Percentiles rank a stretch among this genome's conserved stretches.
phyloP scores from a whole-genome alignment of 177 flowering plant genomes.

The Vitis hybrid region DNA sequence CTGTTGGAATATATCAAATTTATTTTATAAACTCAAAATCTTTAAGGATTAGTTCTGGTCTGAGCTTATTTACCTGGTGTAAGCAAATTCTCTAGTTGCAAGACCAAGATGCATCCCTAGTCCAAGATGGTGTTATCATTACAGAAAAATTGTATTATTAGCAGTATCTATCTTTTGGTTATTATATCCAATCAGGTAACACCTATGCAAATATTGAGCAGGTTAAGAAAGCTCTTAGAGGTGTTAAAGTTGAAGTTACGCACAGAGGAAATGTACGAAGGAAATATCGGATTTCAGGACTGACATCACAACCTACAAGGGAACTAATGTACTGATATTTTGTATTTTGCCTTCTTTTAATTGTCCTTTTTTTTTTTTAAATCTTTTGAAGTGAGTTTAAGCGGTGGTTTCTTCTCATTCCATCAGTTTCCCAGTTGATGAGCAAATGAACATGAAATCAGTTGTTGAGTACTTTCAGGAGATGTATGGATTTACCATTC shows the following conservation, averaged over 20 bases:
- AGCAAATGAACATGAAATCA: constrained; percentile 57
- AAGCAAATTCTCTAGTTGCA: too few relatives aligned
- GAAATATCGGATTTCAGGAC: constrained; percentile 58
- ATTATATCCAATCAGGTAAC: neutral
- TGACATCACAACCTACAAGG: constrained; percentile 54
- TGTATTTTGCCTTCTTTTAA: neutral
- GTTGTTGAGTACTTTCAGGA: constrained; percentile 69
- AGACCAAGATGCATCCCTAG: too few relatives aligned
- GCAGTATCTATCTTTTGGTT: too few relatives aligned
- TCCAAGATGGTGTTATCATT: too few relatives aligned
- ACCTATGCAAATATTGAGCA: constrained; percentile 10
- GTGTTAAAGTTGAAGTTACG: constrained; percentile 67
- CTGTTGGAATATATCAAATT: too few relatives aligned
- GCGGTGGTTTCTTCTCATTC: neutral
- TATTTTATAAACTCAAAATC: too few relatives aligned
- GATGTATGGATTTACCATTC: constrained; percentile 59
- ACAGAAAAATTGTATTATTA: too few relatives aligned
- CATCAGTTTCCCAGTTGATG: constrained; percentile 67
- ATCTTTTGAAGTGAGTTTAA: neutral
- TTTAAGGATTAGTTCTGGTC: too few relatives aligned
- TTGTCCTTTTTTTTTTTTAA: neutral
- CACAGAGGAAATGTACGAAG: constrained; percentile 56
- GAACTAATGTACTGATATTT: constrained; percentile 41
- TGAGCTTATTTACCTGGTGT: too few relatives aligned
- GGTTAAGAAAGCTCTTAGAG: constrained; percentile 64